phyloP scores from a whole-genome alignment of 441 rosid species.

The Sinapis alba region DNA sequence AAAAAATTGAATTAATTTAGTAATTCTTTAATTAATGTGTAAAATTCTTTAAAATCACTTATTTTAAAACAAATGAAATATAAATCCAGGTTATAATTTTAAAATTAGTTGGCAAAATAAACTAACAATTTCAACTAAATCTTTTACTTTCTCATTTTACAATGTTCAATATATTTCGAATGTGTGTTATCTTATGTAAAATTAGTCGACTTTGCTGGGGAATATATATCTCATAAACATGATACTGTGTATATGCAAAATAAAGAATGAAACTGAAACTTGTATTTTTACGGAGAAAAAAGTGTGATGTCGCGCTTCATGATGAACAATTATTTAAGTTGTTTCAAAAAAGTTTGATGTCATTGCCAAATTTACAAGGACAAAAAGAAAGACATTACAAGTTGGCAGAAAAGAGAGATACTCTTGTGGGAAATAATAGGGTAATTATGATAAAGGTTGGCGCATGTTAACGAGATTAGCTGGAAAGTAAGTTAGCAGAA shows the following conservation, averaged over 20 bases:
- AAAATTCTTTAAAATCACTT: too few species aligned
- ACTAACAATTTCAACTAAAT: too few species aligned
- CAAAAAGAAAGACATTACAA: slow-evolving; percentile 18
- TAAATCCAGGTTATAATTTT: too few species aligned
- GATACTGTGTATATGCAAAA: too few species aligned
- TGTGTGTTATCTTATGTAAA: too few species aligned
- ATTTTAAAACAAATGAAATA: too few species aligned
- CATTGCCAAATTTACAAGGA: slow-evolving; percentile 28
- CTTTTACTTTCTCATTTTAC: too few species aligned
- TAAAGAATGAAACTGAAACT: not conserved
- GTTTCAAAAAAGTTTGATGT: slow-evolving; percentile 18
- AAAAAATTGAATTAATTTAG: too few species aligned
- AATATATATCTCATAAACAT: too few species aligned
- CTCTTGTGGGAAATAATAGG: not conserved
- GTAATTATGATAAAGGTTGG: not conserved
- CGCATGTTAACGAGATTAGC: slow-evolving; percentile 19
- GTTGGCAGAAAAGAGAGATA: slow-evolving; percentile 16
- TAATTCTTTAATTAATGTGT: too few species aligned
- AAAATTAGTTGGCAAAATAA: too few species aligned
- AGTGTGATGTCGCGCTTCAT: slow-evolving; percentile 15
- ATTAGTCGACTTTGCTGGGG: slow-evolving; percentile 11
- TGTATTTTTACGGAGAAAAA: slow-evolving; percentile 19
- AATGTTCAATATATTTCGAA: too few species aligned
- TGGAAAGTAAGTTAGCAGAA: slow-evolving; percentile 29
- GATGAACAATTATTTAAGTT: not conserved